Conservation (phyloP, 2,329 filamentous ascomycete species). For the Sarocladium oryzae region DNA sequence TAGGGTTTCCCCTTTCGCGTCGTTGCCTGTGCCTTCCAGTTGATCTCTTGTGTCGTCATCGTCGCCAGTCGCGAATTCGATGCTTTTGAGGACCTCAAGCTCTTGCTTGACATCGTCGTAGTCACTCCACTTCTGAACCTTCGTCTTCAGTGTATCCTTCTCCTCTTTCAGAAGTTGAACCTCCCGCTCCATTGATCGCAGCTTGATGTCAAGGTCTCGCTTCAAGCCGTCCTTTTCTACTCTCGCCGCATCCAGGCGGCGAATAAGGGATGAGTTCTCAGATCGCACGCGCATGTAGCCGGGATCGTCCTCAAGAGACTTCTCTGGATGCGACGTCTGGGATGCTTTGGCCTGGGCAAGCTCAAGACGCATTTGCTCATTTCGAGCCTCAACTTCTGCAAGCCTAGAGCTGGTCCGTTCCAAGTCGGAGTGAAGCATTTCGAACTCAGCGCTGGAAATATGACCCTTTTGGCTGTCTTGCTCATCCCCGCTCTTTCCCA, state of each 20-base stretch:
- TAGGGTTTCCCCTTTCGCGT: slow-evolving; percentile 67
- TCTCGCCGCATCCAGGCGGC: slow-evolving; percentile 76
- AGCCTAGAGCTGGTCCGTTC: slow-evolving; percentile 82
- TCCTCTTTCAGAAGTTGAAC: slow-evolving; percentile 69
- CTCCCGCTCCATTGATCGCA: slow-evolving; percentile 76
- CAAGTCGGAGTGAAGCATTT: slow-evolving; percentile 86
- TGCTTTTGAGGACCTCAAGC: slow-evolving; percentile 92
- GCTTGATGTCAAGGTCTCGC: slow-evolving; percentile 65
- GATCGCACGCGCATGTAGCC: slow-evolving; percentile 80
- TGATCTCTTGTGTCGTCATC: slow-evolving; percentile 57
- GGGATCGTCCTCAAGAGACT: slow-evolving; percentile 79
- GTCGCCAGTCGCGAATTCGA: slow-evolving; percentile 89
- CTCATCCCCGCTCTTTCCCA: slow-evolving; percentile 65
- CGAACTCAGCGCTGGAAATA: slow-evolving; percentile 82
- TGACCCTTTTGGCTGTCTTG: slow-evolving; percentile 52
- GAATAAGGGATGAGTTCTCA: slow-evolving; percentile 86
- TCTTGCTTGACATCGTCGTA: slow-evolving; percentile 97
- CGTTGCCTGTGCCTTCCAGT: slow-evolving; percentile 20
- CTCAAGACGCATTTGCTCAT: slow-evolving; percentile 87
- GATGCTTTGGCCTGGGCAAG: slow-evolving; percentile 78
- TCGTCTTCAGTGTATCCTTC: slow-evolving; percentile 69
- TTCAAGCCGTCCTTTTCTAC: slow-evolving; percentile 80
- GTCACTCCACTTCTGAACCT: slow-evolving; percentile 83
- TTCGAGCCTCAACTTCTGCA: slow-evolving; percentile 86
- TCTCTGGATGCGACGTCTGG: slow-evolving; percentile 52